Conservation (phyloP, 1,139 yeast genomes). For the Sugiyamaella sp. region DNA sequence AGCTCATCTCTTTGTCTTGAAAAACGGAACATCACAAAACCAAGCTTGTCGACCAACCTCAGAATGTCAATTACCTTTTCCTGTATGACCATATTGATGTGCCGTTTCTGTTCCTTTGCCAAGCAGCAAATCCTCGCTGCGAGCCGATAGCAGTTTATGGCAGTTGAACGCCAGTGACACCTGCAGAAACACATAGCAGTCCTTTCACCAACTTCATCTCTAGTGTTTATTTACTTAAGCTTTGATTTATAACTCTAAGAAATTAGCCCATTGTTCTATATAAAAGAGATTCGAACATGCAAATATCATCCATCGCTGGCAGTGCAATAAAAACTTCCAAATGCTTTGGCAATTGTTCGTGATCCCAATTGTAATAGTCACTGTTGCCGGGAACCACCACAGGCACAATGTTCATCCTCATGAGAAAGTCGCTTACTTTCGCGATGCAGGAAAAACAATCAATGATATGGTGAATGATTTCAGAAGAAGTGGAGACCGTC, state of each 20-base stretch:
- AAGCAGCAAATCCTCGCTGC: too few relatives aligned
- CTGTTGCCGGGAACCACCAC: background rate
- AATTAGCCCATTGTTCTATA: background rate
- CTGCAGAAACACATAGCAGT: too few relatives aligned
- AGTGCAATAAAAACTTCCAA: background rate
- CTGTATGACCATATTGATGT: too few relatives aligned
- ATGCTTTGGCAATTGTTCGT: background rate
- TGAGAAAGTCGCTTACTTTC: background rate
- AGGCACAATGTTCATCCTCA: background rate
- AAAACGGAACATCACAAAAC: too few relatives aligned
- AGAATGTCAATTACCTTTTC: too few relatives aligned
- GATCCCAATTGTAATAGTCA: background rate
- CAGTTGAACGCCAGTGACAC: too few relatives aligned
- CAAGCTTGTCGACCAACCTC: too few relatives aligned
- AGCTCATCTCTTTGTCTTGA: too few relatives aligned
- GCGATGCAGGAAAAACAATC: constrained; percentile 32
- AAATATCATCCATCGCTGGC: too few relatives aligned
- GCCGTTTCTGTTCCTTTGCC: too few relatives aligned
- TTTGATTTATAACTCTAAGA: background rate
- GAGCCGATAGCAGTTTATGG: too few relatives aligned
- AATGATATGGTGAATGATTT: constrained; percentile 35
- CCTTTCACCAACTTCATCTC: background rate
- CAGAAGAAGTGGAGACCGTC: constrained; percentile 31
- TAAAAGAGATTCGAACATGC: background rate
- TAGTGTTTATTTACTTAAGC: background rate